Conservation (phyloP, 176 grass and related monocot genomes). For the Triticum urartu region DNA sequence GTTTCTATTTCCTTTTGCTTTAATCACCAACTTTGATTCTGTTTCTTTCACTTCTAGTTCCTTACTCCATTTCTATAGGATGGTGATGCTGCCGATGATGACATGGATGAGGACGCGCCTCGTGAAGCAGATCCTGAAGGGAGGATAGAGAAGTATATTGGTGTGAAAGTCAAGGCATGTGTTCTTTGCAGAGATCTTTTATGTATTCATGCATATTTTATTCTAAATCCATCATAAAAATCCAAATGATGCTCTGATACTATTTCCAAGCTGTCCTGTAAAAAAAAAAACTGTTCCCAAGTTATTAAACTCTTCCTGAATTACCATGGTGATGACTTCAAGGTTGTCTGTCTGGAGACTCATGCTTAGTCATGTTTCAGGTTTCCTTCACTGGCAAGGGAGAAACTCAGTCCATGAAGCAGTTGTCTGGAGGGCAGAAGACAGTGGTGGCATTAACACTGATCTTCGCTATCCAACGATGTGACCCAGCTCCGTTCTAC, state of each 20-base stretch:
- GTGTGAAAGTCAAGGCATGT: constrained; percentile 97
- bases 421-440: constrained; percentile 95
- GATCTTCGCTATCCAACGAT: constrained; percentile 96
- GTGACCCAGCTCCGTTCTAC: constrained; percentile 97
- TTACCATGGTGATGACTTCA: not conserved
- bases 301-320: not conserved
- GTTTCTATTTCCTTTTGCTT: constrained; percentile 32
- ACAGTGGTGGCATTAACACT: constrained; percentile 92
- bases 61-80: constrained; percentile 53
- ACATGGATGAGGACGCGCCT: constrained; percentile 78
- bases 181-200: constrained; percentile 17
- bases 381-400: constrained; percentile 98
- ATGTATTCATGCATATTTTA: not conserved
- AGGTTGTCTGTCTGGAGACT: not conserved
- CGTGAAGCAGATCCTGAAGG: constrained; percentile 82
- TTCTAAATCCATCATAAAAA: constrained; percentile 1
- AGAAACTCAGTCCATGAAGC: constrained; percentile 98
- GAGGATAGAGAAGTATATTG: constrained; percentile 90
- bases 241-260: not conserved
- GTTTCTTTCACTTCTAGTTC: not conserved
- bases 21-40: not conserved
- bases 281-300: not conserved
- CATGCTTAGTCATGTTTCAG: constrained; percentile 41
- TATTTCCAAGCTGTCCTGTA: not conserved
- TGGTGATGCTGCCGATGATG: constrained; percentile 79